These are phyloP conservation scores for Xanthoceras sorbifolium DNA, from an alignment of 345 rosid genomes.

Conservation along the genomic window DNA sequence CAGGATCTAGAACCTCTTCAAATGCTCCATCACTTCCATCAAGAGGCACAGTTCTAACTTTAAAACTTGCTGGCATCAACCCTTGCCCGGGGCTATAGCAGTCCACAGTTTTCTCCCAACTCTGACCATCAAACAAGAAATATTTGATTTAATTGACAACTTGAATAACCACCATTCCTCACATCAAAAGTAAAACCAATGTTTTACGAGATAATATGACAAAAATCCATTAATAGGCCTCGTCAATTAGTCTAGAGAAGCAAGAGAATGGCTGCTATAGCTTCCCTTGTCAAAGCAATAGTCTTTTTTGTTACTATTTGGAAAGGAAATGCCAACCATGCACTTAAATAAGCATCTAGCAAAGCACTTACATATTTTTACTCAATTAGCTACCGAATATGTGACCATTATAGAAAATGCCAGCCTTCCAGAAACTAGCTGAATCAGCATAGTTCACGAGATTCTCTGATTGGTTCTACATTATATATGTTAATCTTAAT, in stretches of 20 bases:
- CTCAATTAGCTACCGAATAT: neutral
- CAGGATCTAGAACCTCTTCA: constrained; percentile 91
- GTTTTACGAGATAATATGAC: neutral
- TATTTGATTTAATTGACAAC: neutral
- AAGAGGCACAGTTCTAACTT: constrained; percentile 67
- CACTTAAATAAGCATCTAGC: neutral
- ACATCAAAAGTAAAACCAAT: neutral
- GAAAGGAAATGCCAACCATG: neutral
- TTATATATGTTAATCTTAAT: too few species aligned
- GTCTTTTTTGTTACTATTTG: neutral
- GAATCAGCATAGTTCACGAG: neutral
- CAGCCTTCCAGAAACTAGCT: neutral
- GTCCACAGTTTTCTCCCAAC: constrained; percentile 99
- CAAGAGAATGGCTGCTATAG: neutral
- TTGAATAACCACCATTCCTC: neutral
- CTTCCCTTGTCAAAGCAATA: neutral
- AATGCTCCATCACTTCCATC: constrained; percentile 61
- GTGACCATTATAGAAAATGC: neutral
- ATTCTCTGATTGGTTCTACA: too few species aligned
- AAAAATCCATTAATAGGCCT: neutral
- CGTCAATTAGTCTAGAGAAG: neutral
- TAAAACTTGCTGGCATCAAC: constrained; percentile 96
- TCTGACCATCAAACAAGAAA: constrained; percentile 48
- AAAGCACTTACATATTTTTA: neutral
- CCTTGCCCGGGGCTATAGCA: constrained; percentile 97